Percentiles rank a stretch among this genome's conserved stretches.
Evolutionary conservation across 2,329 filamentous ascomycete species (phyloP).

Genomic region (Chalaropsis thielavioides): DNA sequence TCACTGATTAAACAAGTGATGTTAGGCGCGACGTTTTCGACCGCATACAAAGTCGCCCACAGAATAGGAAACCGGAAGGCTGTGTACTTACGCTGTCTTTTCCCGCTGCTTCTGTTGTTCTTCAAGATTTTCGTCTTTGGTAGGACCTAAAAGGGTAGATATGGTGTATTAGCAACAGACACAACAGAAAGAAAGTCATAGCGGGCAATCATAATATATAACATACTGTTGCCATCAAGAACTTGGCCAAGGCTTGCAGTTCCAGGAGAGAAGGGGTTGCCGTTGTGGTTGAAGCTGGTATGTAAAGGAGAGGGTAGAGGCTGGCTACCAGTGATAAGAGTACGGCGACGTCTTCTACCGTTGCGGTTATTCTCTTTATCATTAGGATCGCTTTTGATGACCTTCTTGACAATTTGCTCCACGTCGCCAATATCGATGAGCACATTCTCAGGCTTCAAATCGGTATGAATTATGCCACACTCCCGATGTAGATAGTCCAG

Average conservation of each 20-base stretch:
- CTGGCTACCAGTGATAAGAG: conserved; percentile 92
- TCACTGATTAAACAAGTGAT: conserved; percentile 41
- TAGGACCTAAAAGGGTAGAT: not conserved
- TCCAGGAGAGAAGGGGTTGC: conserved; percentile 13
- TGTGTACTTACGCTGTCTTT: conserved; percentile 69
- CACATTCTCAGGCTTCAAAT: conserved; percentile 94
- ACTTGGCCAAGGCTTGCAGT: conserved; percentile 66
- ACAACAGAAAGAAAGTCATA: not conserved
- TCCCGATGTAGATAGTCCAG: conserved; percentile 94
- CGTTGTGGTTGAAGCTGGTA: conserved; percentile 64
- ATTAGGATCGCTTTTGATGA: conserved; percentile 63
- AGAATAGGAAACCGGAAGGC: conserved; percentile 1
- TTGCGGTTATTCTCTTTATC: conserved; percentile 87
- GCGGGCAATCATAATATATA: not conserved
- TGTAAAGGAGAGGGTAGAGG: conserved; percentile 90
- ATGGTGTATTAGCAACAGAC: not conserved
- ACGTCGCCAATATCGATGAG: conserved; percentile 98
- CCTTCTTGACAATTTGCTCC: conserved; percentile 93
- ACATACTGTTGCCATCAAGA: conserved; percentile 39
- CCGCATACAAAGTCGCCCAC: conserved; percentile 11
- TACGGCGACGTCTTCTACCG: conserved; percentile 74
- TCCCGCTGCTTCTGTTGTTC: conserved; percentile 71
- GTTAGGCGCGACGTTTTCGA: conserved; percentile 17
- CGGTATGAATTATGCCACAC: conserved; percentile 97
- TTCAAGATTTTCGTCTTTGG: conserved; percentile 31